Conservation (phyloP, 257 asterid species). For the Fraxinus americana region DNA sequence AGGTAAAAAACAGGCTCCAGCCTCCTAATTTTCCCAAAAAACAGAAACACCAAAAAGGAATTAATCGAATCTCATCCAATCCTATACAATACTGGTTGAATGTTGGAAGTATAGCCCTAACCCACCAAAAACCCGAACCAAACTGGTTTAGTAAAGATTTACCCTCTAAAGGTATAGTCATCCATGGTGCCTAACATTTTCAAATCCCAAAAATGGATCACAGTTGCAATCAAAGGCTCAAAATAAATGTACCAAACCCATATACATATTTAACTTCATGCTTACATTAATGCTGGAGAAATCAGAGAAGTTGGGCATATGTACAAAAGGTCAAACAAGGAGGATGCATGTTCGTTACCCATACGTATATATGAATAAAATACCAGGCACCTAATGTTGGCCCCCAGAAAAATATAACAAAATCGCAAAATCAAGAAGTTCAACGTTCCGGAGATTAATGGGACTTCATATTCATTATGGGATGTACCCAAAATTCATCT, state of each 20-base stretch:
- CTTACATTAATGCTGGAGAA: slow-evolving; percentile 1
- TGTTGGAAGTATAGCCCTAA: no score
- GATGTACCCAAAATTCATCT: slow-evolving; percentile 42
- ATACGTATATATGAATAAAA: slow-evolving; percentile 38
- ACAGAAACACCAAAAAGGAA: no score
- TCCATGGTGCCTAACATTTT: not conserved
- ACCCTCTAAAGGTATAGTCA: no score
- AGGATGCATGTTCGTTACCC: slow-evolving; percentile 25
- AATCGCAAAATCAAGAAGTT: slow-evolving; percentile 43
- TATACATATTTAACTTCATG: not conserved
- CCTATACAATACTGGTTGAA: no score
- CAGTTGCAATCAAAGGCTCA: not conserved
- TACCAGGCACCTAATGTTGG: slow-evolving; percentile 33
- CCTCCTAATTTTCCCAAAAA: no score
- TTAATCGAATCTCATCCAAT: no score
- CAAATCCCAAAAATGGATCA: not conserved
- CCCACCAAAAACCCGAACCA: no score
- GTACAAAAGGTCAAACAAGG: slow-evolving; percentile 32
- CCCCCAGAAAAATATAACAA: slow-evolving; percentile 50
- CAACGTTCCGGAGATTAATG: slow-evolving; percentile 31
- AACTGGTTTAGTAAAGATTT: no score
- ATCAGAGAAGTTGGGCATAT: slow-evolving; percentile 11
- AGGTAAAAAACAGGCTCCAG: no score
- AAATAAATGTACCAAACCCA: not conserved
- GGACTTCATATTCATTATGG: slow-evolving; percentile 32